Percentiles rank a stretch among this genome's conserved stretches.
Evolutionary conservation across 2,329 filamentous ascomycete genomes (phyloP).

Genomic region (Helotiales sp.): DNA sequence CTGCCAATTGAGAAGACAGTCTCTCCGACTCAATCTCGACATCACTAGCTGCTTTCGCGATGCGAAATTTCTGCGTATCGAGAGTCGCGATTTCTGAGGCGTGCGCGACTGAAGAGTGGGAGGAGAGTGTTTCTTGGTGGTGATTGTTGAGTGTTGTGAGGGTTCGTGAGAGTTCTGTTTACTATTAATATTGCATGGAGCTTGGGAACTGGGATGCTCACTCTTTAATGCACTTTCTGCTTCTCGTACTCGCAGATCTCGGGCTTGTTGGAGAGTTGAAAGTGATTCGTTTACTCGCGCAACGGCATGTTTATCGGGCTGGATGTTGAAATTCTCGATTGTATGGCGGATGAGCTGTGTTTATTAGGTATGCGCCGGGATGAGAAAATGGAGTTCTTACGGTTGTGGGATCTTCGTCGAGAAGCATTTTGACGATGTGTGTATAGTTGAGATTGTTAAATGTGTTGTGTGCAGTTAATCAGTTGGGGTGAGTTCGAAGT

Average conservation of each 20-base stretch:
- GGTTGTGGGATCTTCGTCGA: slow-evolving; percentile 89
- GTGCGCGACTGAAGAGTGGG: slow-evolving; percentile 80
- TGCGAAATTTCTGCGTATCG: slow-evolving; percentile 92
- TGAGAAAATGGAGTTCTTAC: slow-evolving; percentile 54
- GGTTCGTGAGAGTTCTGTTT: slow-evolving; percentile 69
- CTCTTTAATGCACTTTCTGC: slow-evolving; percentile 70
- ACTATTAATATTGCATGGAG: slow-evolving; percentile 13
- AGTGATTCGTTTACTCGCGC: slow-evolving; percentile 84
- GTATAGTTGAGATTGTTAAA: neutral
- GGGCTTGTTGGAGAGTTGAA: slow-evolving; percentile 80
- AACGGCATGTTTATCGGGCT: slow-evolving; percentile 83
- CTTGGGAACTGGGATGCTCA: slow-evolving; percentile 35
- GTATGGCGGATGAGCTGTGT: slow-evolving; percentile 86
- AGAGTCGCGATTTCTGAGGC: slow-evolving; percentile 83
- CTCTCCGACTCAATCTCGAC: slow-evolving; percentile 94
- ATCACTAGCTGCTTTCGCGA: slow-evolving; percentile 89
- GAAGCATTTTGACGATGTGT: slow-evolving; percentile 70
- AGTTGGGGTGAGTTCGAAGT: neutral
- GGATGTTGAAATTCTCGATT: slow-evolving; percentile 92
- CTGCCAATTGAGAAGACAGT: slow-evolving; percentile 76
- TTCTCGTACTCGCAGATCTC: slow-evolving; percentile 76
- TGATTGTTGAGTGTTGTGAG: slow-evolving; percentile 76
- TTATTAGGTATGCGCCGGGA: slow-evolving; percentile 15
- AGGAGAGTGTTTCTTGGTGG: slow-evolving; percentile 74
- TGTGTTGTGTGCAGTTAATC: neutral